Conservation (phyloP, 108 stramenopile species). For the Cylindrotheca closterium region DNA sequence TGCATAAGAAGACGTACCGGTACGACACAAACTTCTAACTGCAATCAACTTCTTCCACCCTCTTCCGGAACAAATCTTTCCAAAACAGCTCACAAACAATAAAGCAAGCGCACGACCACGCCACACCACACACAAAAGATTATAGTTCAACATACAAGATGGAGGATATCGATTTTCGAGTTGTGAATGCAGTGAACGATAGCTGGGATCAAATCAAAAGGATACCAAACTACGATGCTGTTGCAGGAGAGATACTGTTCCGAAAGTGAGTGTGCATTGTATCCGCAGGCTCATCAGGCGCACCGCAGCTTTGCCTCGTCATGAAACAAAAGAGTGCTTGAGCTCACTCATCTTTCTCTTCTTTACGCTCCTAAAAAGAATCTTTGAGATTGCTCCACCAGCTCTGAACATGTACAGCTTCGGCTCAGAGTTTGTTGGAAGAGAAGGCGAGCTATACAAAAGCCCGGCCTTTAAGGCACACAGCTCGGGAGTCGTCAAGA, state of each 20-base stretch:
- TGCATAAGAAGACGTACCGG: too few species aligned
- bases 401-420: conserved; percentile 19
- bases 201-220: conserved; percentile 20
- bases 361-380: conserved; percentile 6
- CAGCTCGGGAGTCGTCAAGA: conserved; percentile 20
- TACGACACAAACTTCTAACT: too few species aligned
- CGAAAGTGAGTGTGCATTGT: conserved; percentile 23
- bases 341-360: conserved; percentile 1
- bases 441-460: conserved; percentile 28
- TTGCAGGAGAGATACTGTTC: conserved; percentile 40
- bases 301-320: not conserved
- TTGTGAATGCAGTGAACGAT: conserved; percentile 8
- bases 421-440: conserved; percentile 3
- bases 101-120: too few species aligned
- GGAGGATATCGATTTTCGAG: conserved; percentile 13
- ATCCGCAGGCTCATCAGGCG: not conserved
- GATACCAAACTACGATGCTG: conserved; percentile 38
- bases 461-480: conserved; percentile 26
- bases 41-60: too few species aligned
- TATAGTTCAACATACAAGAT: too few species aligned
- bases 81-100: too few species aligned
- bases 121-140: too few species aligned
- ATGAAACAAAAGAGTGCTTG: not conserved
- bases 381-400: conserved; percentile 36
- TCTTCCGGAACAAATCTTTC: too few species aligned